Base-by-base conservation (phyloP, 345 rosid species). In the Melastoma malabathricum region DNA sequence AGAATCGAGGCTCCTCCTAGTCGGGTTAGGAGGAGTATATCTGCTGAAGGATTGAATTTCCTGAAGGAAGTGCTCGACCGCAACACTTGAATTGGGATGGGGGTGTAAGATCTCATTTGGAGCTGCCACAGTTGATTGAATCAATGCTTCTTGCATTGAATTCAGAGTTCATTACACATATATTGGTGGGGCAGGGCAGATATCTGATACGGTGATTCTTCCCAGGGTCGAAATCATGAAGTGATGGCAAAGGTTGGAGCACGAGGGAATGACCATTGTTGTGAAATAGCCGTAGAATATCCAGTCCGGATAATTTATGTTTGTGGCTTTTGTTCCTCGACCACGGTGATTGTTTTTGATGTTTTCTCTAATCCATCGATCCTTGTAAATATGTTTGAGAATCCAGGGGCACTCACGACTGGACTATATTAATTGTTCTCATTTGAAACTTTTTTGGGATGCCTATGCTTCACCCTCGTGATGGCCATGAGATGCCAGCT, bases 51-150 rank as follows among this genome's bases (percentile, higher is more conserved):
- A 44, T 72, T 87, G 60, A 80, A 87, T 68, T 63, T 86, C 47
- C 81, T 90, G 6, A 90, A 87, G 73, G 93, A 87, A 3, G 84
- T 69, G 18, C 69, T 86, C n/a, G 96, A 84, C 51, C n/a, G 82
- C 7, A 67, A 80, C 73, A 57, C 78, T 12, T 78, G 75, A 77
- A 50, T 16, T 3, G 39, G 22, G 29, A 20, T 25, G 31, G 18
- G 44, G 31, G 16, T 34, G 51, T 27, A 46, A 10, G 43, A 25
- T 19, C 16, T 10, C 47, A 48, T 17, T 13, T 14, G 25, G 44
- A 16, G 54, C 47, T 14, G 47, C 61, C 16, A 19, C 13, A 7
- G 38, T 34, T n/a, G 14, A 2, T 34, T 25, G 14, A 43, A 44
- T 15, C 45, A 38, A 34, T 34, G 12, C 41, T 7, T 34, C 41